Base-by-base conservation (phyloP, 2,329 filamentous ascomycete genomes). In the Cercospora nicotianae region DNA sequence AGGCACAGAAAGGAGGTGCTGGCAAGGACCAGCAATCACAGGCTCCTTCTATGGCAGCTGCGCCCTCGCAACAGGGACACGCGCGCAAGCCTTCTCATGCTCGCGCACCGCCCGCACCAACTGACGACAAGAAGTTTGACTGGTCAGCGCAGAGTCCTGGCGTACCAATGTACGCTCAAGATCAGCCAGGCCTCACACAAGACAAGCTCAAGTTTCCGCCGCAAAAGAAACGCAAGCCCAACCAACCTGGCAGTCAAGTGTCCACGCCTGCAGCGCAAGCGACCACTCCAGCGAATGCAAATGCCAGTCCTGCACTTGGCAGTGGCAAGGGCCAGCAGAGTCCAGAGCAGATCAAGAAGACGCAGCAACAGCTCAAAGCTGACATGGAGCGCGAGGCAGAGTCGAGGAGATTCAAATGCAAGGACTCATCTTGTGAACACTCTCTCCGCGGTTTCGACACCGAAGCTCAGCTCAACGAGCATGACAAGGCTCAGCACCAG, bases 141-240 rank as follows among this genome's bases (percentile, higher is more conserved):
- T 77, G 76, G 75, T 69, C 70, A 7, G 69, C 69, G 5, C 66
- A 74, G 23, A 76, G 75, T 64, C 86, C 86, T 16, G 87, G 87
- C 26, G 82, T 87, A 66, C 86, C 87, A 8, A 83, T 84, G 68
- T 86, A 85, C 62, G 86, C 87, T 65, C 81, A 81, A 8, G 69
- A 70, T 23, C 80, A 81, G 20, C 83, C 82, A 20, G 81, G 83
- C 60, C 81, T 89, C 60, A 86, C 83, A 4, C 82, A 83, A 10
- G 84, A 86, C 61, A 85, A 87, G 70, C 81, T 90, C 58, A 85
- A 87, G 58, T 77, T 89, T 26, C 87, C 87, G 18, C 81, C 84
- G 2, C 80, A 81, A 65, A 89, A 89, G 80, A 86, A 83, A 73
- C 81, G 83, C 63, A 87, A 86, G 79, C 76, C 80, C 36, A 80